Conservation (phyloP, 306 rosid species). For the Luffa acutangula region DNA sequence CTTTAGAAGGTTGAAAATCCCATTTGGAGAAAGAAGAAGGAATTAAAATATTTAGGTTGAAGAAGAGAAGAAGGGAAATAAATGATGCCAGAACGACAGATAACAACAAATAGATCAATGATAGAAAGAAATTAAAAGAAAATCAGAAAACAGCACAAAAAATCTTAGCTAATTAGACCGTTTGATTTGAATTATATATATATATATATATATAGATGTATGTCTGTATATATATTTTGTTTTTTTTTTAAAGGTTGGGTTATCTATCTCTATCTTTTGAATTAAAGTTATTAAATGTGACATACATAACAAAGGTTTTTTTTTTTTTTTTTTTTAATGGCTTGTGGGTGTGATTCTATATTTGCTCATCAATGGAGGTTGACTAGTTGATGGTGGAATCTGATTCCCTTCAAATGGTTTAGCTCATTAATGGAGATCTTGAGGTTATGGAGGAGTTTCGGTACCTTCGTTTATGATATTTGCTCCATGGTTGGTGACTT, state of each 20-base stretch:
- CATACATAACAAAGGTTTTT: no score
- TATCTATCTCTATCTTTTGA: background rate
- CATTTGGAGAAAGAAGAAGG: background rate
- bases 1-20: background rate
- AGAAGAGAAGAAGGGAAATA: constrained; percentile 5
- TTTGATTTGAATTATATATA: background rate
- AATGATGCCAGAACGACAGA: constrained; percentile 25
- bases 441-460: background rate
- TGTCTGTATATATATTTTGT: background rate
- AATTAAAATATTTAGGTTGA: constrained; percentile 7
- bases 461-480: background rate
- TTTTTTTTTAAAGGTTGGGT: background rate
- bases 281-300: background rate
- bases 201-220: background rate
- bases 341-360: background rate
- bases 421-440: background rate
- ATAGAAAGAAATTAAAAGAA: background rate
- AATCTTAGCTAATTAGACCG: background rate
- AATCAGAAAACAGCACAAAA: background rate
- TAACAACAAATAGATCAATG: constrained; percentile 12
- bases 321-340: background rate
- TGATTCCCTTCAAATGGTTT: background rate
- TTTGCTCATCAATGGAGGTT: background rate
- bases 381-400: background rate
- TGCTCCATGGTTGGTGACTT: background rate